Conservation (phyloP, 2,329 filamentous ascomycete species). For the Magnaporthiopsis incrustans region DNA sequence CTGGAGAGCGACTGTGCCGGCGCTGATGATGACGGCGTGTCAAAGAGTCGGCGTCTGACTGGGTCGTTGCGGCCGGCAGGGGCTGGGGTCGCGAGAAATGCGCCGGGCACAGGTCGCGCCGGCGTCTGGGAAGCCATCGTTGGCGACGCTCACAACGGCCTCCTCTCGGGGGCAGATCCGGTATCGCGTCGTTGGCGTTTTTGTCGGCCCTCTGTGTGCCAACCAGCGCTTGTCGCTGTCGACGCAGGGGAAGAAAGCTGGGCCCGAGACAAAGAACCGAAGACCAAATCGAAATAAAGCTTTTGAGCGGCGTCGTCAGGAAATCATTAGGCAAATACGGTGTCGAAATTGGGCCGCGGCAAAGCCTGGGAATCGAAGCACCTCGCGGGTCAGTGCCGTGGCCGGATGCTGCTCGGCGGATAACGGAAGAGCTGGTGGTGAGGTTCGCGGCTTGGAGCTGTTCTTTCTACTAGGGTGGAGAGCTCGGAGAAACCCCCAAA, state of each 20-base stretch:
- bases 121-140: conserved; percentile 58
- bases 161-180: too few relatives aligned
- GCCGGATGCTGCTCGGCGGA: not conserved
- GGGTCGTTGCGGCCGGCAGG: conserved; percentile 40
- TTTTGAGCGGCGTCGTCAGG: not conserved
- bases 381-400: not conserved
- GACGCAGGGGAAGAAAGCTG: not conserved
- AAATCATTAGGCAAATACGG: not conserved
- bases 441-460: not conserved
- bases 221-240: not conserved
- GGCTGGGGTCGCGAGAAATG: conserved; percentile 68
- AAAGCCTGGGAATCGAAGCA: not conserved
- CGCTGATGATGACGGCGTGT: conserved; percentile 3
- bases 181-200: not conserved
- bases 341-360: not conserved
- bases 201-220: not conserved
- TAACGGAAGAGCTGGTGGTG: not conserved
- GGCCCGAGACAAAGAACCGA: not conserved
- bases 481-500: not conserved
- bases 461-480: not conserved
- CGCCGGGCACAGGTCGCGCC: conserved; percentile 64
- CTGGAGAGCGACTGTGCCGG: conserved; percentile 12
- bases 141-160: not conserved
- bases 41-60: conserved; percentile 6
- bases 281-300: not conserved